Base-by-base conservation (phyloP, 768 basidiomycete genomes). In the Sistotremastrum niveocremeum region DNA sequence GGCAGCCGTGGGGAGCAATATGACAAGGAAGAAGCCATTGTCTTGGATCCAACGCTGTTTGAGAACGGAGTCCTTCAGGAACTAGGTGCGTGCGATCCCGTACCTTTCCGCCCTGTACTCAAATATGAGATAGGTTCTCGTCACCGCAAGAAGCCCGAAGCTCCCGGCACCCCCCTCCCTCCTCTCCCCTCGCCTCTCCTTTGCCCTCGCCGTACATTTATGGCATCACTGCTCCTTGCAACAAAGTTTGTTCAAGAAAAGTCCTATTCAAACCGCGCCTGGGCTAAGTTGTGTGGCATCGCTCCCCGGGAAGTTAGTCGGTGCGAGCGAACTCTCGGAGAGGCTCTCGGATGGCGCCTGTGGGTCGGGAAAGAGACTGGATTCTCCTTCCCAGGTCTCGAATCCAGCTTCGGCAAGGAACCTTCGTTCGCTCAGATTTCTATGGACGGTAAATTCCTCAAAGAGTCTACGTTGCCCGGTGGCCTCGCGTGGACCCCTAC, bases 181-280 rank as follows among this genome's bases (percentile, higher is more conserved):
- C 59, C 59, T 5, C 73, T 83, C n/a, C 82, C 83, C 0, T 86
- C 81, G 0, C 84, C 87, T 0, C 73, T 95, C 30, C 71, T 88
- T 37, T 94, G 91, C 56, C 88, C 91, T 2, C 77, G 91, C 30
- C 75, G 91, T 29, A 77, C 88, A 0, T 95, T 97, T 62, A 70
- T 95, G 6, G 88, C 88, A 0, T 79, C 86, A 0, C 67, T 97
- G 37, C 88, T 97, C 46, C 70, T 89, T 44, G 93, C 91, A 0
- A 83, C 84, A 10, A 97, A 97, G 55, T 93, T 93, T 58, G 78
- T 84, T 50, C 89, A 93, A 65, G 91, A 97, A 56, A 81, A 86
- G 43, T 88, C 85, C 38, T 95, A 93, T 55, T 90, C 87, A 9
- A 94, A 95, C 60, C 77, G 79, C 30, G 90, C 91, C 11, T 95